These are phyloP conservation scores for Penicillium sp. DNA, from an alignment of 2,329 filamentous ascomycete species.

Conservation along the genomic window DNA sequence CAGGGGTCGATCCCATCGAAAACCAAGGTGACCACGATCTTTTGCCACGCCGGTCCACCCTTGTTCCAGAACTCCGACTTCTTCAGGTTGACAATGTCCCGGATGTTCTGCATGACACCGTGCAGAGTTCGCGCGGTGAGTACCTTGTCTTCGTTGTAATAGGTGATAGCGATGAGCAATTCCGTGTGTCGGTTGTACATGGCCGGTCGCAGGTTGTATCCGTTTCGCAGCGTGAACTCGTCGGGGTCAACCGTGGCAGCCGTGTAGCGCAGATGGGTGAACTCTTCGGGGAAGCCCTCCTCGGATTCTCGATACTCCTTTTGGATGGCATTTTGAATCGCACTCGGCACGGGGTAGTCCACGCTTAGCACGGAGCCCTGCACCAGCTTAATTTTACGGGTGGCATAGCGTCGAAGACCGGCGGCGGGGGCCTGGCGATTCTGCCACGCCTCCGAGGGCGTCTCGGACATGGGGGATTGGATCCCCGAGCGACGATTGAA, in stretches of 20 bases:
- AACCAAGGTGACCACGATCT: constrained; percentile 92
- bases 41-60: constrained; percentile 96
- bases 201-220: constrained; percentile 92
- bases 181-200: constrained; percentile 99
- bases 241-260: constrained; percentile 96
- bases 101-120: constrained; percentile 96
- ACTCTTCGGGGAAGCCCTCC: constrained; percentile 82
- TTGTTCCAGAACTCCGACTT: constrained; percentile 99
- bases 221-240: constrained; percentile 97
- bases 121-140: constrained; percentile 88
- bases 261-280: constrained; percentile 96
- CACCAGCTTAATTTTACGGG: constrained; percentile 95
- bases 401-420: constrained; percentile 79
- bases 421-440: constrained; percentile 68
- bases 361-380: constrained; percentile 94
- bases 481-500: constrained; percentile 49
- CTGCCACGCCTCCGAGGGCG: constrained; percentile 68
- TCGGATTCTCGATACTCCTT: constrained; percentile 83
- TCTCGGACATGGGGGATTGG: constrained; percentile 59
- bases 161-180: constrained; percentile 93
- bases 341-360: constrained; percentile 94
- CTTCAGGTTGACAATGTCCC: constrained; percentile 96
- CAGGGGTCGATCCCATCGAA: constrained; percentile 97
- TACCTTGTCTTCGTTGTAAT: constrained; percentile 99
- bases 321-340: constrained; percentile 95